phyloP scores from a whole-genome alignment of 139 green algal genomes.

The Picochlorum sp. region DNA sequence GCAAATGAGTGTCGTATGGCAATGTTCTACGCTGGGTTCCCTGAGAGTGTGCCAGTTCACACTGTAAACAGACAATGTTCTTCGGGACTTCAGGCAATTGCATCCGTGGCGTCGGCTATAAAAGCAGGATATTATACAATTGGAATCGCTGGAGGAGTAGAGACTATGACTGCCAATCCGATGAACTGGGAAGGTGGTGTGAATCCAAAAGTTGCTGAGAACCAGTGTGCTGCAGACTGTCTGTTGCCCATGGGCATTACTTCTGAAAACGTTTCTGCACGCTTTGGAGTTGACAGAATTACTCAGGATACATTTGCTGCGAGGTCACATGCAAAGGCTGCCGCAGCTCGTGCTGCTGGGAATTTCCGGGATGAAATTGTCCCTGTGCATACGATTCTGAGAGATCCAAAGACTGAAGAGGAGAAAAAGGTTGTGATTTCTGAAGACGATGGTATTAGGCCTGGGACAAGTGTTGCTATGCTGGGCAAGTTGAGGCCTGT shows the following conservation, averaged over 20 bases:
- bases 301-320: slow-evolving; percentile 77
- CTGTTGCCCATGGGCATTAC: slow-evolving; percentile 94
- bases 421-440: slow-evolving; percentile 61
- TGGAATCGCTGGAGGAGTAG: slow-evolving; percentile 80
- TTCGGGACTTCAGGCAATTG: slow-evolving; percentile 89
- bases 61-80: slow-evolving; percentile 96
- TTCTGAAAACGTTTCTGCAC: slow-evolving; percentile 92
- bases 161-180: slow-evolving; percentile 92
- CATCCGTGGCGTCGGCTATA: slow-evolving; percentile 88
- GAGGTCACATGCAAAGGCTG: slow-evolving; percentile 70
- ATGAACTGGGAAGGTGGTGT: slow-evolving; percentile 95
- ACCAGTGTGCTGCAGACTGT: slow-evolving; percentile 69
- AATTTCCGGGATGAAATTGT: slow-evolving; percentile 94
- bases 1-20: slow-evolving; percentile 93
- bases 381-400: slow-evolving; percentile 77
- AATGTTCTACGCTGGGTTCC: slow-evolving; percentile 87
- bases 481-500: slow-evolving; percentile 65
- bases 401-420: slow-evolving; percentile 68
- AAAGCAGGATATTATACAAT: slow-evolving; percentile 93
- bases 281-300: slow-evolving; percentile 62
- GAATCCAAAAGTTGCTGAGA: slow-evolving; percentile 67
- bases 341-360: slow-evolving; percentile 60
- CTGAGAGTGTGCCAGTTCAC: slow-evolving; percentile 79
- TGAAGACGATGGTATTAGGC: slow-evolving; percentile 88
- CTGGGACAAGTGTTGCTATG: slow-evolving; percentile 39